Base-by-base conservation (phyloP, 2,329 filamentous ascomycete genomes). In the Nothophaeocryptopus gaeumannii region DNA sequence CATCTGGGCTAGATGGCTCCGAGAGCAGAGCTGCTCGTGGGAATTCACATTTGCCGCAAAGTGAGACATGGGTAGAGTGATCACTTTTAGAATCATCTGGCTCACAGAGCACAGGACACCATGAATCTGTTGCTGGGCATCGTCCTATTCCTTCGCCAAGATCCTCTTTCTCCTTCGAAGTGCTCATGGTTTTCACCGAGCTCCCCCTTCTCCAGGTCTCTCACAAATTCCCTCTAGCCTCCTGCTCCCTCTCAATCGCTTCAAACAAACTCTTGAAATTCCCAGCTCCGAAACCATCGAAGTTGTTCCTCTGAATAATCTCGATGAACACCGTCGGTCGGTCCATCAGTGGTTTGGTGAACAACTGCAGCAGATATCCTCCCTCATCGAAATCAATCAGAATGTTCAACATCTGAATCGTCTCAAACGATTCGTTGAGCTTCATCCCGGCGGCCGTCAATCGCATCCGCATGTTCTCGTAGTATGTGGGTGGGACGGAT, bases 181-280 rank as follows among this genome's bases (percentile, higher is more conserved):
- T n/a, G n/a, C n/a, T n/a, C n/a, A n/a, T n/a, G n/a, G n/a, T n/a
- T n/a, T n/a, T n/a, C n/a, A n/a, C n/a, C n/a, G n/a, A n/a, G n/a
- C n/a, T n/a, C n/a, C n/a, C n/a, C n/a, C n/a, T n/a, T n/a, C n/a
- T n/a, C n/a, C n/a, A n/a, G n/a, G n/a, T n/a, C 12, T 13, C 39
- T 44, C 38, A 64, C 71, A 96, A 68, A 67, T 96, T 96, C 1
- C 92, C 91, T 48, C 91, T 78, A 69, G 86, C 77, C 39, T 83
- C 89, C 77, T 96, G 92, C 71, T 96, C 91, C 43, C 91, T 77
- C 78, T 96, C 92, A 68, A 96, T 95, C 2, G 92, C 91, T 77
- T 96, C 91, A 64, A 96, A 96, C 62, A 96, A 65, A 54, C 86
- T 90, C 81, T 90, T 96, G 75, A 96, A 96, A 71, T 96, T 97